Percentiles rank a stretch among this genome's conserved stretches.
These are phyloP conservation scores for Lycium ferocissimum DNA, from an alignment of 257 asterid genomes.

Conservation along the genomic window DNA sequence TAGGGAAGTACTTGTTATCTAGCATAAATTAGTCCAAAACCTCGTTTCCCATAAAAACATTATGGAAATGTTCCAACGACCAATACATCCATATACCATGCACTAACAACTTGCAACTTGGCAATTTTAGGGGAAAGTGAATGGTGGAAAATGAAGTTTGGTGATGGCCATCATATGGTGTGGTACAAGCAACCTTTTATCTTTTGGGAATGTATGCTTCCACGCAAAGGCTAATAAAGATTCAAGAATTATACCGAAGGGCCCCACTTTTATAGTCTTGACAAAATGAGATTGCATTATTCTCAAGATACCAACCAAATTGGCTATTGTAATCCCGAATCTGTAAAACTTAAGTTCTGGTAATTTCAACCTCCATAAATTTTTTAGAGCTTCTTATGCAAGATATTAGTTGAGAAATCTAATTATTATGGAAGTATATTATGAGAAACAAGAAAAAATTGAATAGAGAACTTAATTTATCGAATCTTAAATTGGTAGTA, in stretches of 20 bases:
- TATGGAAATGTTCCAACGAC: not conserved
- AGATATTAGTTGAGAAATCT: not conserved
- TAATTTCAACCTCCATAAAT: not conserved
- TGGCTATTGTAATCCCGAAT: not conserved
- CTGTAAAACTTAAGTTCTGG: not conserved
- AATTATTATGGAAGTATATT: not conserved
- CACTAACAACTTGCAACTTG: not conserved
- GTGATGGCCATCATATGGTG: conserved; percentile 9
- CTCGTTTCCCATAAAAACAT: not conserved
- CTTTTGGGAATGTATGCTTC: conserved; percentile 28
- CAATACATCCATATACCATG: conserved; percentile 7
- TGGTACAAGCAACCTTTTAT: conserved; percentile 25
- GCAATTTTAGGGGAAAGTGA: not conserved
- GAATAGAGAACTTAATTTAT: not conserved
- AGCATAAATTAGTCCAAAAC: not conserved
- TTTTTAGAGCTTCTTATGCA: not conserved
- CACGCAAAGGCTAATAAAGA: conserved; percentile 19
- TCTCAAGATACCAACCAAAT: conserved; percentile 7
- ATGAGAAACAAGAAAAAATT: not conserved
- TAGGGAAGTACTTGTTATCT: not conserved
- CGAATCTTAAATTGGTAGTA: no score
- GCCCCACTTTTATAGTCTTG: not conserved
- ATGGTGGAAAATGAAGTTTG: conserved; percentile 24
- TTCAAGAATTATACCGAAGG: conserved; percentile 13
- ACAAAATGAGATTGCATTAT: not conserved